Conservation (phyloP, 352 stramenopile genomes). For the Phytophthora uliginosa region DNA sequence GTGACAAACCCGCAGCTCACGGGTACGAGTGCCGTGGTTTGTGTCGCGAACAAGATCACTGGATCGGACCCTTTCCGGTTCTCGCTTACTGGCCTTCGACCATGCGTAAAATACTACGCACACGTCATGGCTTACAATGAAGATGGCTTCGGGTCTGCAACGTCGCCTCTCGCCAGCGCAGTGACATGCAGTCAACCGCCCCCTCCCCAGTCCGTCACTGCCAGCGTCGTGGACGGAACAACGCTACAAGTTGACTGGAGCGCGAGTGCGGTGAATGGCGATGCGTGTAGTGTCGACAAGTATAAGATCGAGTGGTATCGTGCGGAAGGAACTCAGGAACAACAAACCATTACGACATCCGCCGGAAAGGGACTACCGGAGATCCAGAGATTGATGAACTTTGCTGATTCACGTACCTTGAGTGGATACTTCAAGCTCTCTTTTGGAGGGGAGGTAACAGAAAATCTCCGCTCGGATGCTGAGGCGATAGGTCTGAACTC, state of each 20-base stretch:
- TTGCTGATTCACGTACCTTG: constrained; percentile 66
- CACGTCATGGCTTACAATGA: constrained; percentile 89
- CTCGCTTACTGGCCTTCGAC: constrained; percentile 63
- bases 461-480: constrained; percentile 84
- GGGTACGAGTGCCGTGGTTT: constrained; percentile 70
- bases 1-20: constrained; percentile 62
- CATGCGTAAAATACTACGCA: constrained; percentile 74
- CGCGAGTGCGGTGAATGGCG: constrained; percentile 34
- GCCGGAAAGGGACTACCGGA: constrained; percentile 74
- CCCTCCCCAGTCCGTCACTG: constrained; percentile 53
- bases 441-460: constrained; percentile 66
- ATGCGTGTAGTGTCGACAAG: constrained; percentile 58
- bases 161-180: constrained; percentile 66
- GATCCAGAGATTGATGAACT: constrained; percentile 68
- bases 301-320: constrained; percentile 88
- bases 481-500: constrained; percentile 63
- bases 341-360: constrained; percentile 86
- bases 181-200: constrained; percentile 66
- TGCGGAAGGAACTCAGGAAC: constrained; percentile 54
- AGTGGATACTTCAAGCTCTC: constrained; percentile 77
- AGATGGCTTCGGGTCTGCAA: constrained; percentile 42
- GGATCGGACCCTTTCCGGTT: constrained; percentile 92
- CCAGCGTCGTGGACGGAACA: constrained; percentile 65
- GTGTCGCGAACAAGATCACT: constrained; percentile 87
- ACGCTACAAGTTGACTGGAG: constrained; percentile 65